Percentiles rank a stretch among this genome's conserved stretches.
These are phyloP conservation scores for Pythium utonaiense DNA, from an alignment of 352 stramenopile genomes.

Conservation along the genomic window DNA sequence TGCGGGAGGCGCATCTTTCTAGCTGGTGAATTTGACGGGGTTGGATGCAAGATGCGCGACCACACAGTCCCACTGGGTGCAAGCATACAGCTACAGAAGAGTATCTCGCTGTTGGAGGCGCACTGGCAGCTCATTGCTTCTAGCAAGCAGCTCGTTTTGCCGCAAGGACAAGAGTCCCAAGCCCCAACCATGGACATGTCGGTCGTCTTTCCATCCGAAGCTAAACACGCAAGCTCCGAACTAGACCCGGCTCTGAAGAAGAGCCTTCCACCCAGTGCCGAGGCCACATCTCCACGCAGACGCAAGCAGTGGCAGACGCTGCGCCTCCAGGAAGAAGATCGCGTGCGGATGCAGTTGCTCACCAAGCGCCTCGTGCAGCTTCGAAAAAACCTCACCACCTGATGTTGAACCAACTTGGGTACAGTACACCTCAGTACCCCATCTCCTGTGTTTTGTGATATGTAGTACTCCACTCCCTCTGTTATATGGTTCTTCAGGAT, in stretches of 20 bases:
- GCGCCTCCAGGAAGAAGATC: slow-evolving; percentile 67
- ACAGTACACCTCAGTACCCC: neutral
- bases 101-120: slow-evolving; percentile 29
- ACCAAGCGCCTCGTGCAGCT: slow-evolving; percentile 39
- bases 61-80: slow-evolving; percentile 25
- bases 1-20: slow-evolving; percentile 47
- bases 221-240: neutral
- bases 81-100: slow-evolving; percentile 17
- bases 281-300: slow-evolving; percentile 17
- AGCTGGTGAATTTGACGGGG: slow-evolving; percentile 35
- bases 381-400: slow-evolving; percentile 46
- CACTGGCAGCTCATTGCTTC: slow-evolving; percentile 34
- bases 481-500: neutral
- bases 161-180: neutral
- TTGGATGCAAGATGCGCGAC: slow-evolving; percentile 40
- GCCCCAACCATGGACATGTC: slow-evolving; percentile 15
- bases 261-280: neutral
- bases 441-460: neutral
- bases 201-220: slow-evolving; percentile 2
- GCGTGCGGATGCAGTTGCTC: slow-evolving; percentile 44
- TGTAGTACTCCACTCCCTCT: neutral
- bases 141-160: slow-evolving; percentile 9
- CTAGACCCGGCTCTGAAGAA: slow-evolving; percentile 2
- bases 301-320: slow-evolving; percentile 47
- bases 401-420: slow-evolving; percentile 10